These are phyloP conservation scores for Solanum medicagineum DNA, from an alignment of 257 asterid species.

Conservation along the genomic window DNA sequence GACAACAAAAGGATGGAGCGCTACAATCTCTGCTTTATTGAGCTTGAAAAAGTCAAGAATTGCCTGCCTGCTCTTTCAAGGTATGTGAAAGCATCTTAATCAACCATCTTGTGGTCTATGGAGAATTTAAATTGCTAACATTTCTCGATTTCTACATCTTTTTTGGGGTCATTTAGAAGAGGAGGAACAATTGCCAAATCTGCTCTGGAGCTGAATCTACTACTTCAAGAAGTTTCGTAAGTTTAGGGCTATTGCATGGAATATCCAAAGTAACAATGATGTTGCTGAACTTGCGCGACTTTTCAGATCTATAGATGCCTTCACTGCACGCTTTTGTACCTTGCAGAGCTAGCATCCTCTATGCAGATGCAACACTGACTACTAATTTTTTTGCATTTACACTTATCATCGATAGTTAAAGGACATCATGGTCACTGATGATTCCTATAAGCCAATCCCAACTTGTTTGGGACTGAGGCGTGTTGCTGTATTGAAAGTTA, in stretches of 20 bases:
- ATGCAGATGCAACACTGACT: not conserved
- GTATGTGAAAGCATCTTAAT: slow-evolving; percentile 19
- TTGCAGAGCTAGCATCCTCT: not conserved
- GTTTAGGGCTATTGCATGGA: slow-evolving; percentile 19
- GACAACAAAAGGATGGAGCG: slow-evolving; percentile 68
- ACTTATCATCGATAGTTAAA: not conserved
- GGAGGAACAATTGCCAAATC: slow-evolving; percentile 89
- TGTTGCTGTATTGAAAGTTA: not conserved
- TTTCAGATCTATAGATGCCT: not conserved
- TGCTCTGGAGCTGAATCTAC: slow-evolving; percentile 76
- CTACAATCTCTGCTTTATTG: slow-evolving; percentile 75
- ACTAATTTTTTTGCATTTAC: slow-evolving; percentile 1
- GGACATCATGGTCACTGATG: not conserved
- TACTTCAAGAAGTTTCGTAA: slow-evolving; percentile 68
- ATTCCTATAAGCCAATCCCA: not conserved
- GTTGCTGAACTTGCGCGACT: not conserved
- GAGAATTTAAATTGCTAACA: not conserved
- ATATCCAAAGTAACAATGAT: not conserved
- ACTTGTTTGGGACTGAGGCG: not conserved
- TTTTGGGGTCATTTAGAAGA: slow-evolving; percentile 38
- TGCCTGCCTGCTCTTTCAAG: slow-evolving; percentile 63
- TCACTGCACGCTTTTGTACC: not conserved
- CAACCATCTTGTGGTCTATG: not conserved
- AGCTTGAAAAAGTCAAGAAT: slow-evolving; percentile 80
- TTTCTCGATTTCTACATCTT: not conserved